These are phyloP conservation scores for Globisporangium recalcitrans DNA, from an alignment of 352 stramenopile species.

Conservation along the genomic window DNA sequence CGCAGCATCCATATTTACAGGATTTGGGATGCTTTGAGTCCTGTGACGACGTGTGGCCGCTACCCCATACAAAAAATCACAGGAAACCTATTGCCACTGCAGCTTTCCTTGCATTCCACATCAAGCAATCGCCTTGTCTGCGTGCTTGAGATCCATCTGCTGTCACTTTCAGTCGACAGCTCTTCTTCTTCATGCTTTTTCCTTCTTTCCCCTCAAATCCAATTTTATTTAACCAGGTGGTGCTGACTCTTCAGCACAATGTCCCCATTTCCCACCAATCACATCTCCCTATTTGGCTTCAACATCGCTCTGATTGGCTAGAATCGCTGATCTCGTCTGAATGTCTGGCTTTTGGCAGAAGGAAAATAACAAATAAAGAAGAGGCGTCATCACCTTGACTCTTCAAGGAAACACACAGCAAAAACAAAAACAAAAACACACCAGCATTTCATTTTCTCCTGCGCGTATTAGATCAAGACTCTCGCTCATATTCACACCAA, in stretches of 20 bases:
- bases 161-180: not conserved
- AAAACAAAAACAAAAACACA: not conserved
- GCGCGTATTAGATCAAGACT: not conserved
- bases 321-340: not conserved
- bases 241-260: constrained; percentile 3
- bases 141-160: not conserved
- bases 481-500: not conserved
- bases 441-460: too few relatives aligned
- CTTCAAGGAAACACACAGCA: not conserved
- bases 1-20: not conserved
- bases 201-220: not conserved
- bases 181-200: not conserved
- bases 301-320: not conserved
- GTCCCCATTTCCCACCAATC: constrained; percentile 6
- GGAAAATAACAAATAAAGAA: not conserved
- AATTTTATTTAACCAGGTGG: not conserved
- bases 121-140: not conserved
- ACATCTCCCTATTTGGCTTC: not conserved
- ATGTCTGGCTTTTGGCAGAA: not conserved
- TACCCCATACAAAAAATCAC: not conserved
- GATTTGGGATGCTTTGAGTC: not conserved
- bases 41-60: not conserved
- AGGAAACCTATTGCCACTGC: not conserved
- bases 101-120: not conserved
- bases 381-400: too few relatives aligned